Conservation (phyloP, 257 asterid genomes). For the Solanum neorickii region DNA sequence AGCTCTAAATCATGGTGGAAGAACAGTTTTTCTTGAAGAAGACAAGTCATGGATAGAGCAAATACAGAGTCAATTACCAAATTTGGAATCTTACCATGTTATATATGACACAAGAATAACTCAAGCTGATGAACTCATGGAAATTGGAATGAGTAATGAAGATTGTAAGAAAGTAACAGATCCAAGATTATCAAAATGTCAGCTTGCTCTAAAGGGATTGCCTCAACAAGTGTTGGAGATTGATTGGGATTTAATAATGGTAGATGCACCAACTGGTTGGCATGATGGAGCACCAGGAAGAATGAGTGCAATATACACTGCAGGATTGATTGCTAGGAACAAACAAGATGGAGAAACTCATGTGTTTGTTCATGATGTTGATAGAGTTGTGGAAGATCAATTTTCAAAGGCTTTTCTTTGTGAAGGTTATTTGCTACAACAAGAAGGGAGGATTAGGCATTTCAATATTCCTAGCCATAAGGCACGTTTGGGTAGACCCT, state of each 20-base stretch:
- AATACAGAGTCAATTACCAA: conserved; percentile 37
- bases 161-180: conserved; percentile 52
- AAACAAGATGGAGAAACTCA: conserved; percentile 57
- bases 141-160: conserved; percentile 17
- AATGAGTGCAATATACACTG: conserved; percentile 79
- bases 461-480: conserved; percentile 66
- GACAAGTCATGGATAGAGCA: conserved; percentile 65
- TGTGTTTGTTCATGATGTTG: conserved; percentile 88
- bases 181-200: conserved; percentile 73
- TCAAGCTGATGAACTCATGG: conserved; percentile 61
- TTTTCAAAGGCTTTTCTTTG: conserved; percentile 68
- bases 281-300: conserved; percentile 75
- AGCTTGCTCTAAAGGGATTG: conserved; percentile 42
- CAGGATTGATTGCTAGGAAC: conserved; percentile 73
- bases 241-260: conserved; percentile 89
- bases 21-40: conserved; percentile 79
- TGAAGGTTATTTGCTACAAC: conserved; percentile 55
- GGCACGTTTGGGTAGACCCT: conserved; percentile 35
- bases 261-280: conserved; percentile 88
- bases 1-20: conserved; percentile 67
- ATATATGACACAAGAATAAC: conserved; percentile 52
- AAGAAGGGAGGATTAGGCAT: conserved; percentile 68
- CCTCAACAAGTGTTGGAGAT: conserved; percentile 52
- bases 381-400: conserved; percentile 62
- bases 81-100: conserved; percentile 59